Conservation (phyloP, 1,284 basidiomycete species). For the Cryptococcus deneoformans region DNA sequence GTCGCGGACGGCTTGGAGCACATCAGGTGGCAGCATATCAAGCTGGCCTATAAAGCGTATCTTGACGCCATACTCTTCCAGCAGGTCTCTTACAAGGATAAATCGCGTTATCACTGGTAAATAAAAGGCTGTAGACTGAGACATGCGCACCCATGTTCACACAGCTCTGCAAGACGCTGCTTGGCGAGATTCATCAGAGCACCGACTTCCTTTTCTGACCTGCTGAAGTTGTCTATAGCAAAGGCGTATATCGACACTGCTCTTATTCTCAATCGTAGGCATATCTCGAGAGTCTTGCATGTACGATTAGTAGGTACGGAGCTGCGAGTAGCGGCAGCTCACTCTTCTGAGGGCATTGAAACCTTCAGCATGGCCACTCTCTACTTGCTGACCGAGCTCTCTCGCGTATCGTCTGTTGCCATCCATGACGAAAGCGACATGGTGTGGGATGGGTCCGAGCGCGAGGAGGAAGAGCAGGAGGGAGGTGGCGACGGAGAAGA, state of each 20-base stretch:
- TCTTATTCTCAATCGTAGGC: conserved; percentile 68
- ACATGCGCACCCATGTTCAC: conserved; percentile 67
- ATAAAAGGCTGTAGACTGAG: neutral
- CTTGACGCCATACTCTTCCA: conserved; percentile 77
- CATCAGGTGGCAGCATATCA: conserved; percentile 71
- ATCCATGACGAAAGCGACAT: conserved; percentile 98
- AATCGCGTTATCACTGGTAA: neutral
- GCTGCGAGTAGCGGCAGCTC: conserved; percentile 30
- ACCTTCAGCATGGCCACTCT: conserved; percentile 80
- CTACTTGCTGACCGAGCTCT: conserved; percentile 61
- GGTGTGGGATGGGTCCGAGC: conserved; percentile 80
- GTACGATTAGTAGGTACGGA: neutral
- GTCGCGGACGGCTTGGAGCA: conserved; percentile 66
- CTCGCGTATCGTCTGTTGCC: conserved; percentile 92
- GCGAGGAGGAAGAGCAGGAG: conserved; percentile 63
- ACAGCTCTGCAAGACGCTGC: conserved; percentile 77
- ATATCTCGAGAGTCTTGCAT: conserved; percentile 73
- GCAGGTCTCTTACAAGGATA: conserved; percentile 58
- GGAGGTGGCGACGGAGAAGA: conserved; percentile 41
- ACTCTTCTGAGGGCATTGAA: conserved; percentile 79
- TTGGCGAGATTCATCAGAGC: conserved; percentile 83
- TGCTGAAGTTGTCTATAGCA: conserved; percentile 95
- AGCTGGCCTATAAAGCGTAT: conserved; percentile 78
- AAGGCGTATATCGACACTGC: conserved; percentile 95
- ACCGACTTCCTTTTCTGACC: conserved; percentile 81